phyloP scores from a whole-genome alignment of 2,329 filamentous ascomycete genomes.

The Colletotrichum liriopes region DNA sequence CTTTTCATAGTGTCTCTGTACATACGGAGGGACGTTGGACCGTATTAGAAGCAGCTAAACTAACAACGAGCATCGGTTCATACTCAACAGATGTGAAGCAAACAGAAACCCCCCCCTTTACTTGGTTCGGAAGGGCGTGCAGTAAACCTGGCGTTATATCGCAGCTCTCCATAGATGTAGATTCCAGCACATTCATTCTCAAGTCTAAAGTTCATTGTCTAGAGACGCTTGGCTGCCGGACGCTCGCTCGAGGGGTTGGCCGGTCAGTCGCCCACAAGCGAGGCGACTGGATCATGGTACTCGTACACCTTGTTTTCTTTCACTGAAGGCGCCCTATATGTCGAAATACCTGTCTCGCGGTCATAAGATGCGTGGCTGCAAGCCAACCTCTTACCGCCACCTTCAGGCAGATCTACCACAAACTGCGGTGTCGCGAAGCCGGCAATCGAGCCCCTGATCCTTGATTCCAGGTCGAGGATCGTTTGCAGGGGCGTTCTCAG shows the following conservation, averaged over 20 bases:
- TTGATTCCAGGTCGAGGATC: constrained; percentile 70
- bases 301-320: constrained; percentile 66
- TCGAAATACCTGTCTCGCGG: constrained; percentile 66
- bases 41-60: background rate
- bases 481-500: constrained; percentile 73
- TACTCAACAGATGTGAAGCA: background rate
- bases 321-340: constrained; percentile 70
- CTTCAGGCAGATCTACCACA: constrained; percentile 75
- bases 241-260: no score
- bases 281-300: constrained; percentile 69
- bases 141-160: background rate
- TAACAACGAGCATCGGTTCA: background rate
- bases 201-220: background rate
- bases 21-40: background rate
- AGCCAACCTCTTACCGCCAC: constrained; percentile 75
- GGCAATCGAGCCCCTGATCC: constrained; percentile 72
- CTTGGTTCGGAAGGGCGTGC: background rate
- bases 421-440: constrained; percentile 76
- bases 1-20: background rate
- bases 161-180: background rate
- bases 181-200: background rate
- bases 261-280: constrained; percentile 3
- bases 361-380: constrained; percentile 69
- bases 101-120: background rate
- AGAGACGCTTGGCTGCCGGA: no score